Base-by-base conservation (phyloP, 2,329 filamentous ascomycete genomes). In the Nigrospora sphaerica region DNA sequence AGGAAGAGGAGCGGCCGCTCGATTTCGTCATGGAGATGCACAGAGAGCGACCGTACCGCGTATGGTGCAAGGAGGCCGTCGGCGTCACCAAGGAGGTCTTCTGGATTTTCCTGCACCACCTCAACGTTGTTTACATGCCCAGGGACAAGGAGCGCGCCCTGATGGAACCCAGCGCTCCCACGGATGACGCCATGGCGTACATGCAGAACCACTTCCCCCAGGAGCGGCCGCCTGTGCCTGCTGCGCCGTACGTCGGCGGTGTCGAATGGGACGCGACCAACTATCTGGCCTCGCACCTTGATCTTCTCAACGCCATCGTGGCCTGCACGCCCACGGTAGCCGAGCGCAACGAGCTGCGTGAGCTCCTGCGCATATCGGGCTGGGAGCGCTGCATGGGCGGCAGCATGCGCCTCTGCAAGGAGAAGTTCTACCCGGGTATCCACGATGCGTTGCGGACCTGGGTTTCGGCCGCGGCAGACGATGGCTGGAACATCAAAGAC, bases 241-340 rank as follows among this genome's bases (percentile, higher is more conserved):
- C 93, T 14, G 92, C 92, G 6, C 92, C 92, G 1, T 97, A 97
- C 61, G 91, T 97, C 37, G 93, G 93, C 42, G 92, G 93, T 45
- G 93, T 97, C 11, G 93, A 98, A 67, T 97, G 93, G 93, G 93
- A 97, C 62, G 93, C 93, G 3, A 97, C 93, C 11, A 96, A 95
- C 66, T 97, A 97, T 63, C 75, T 97, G 12, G 89, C 92, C 16
- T 88, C 87, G 0, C 92, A 98, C 60, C 76, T 98, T 11, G 93
- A 97, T 60, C 81, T 98, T 12, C 70, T 97, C 57, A 98, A 97
- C 60, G 92, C 89, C 31, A 81, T 97, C 47, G 70, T 97, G 47
- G 88, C 92, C 1, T 92, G 85, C 48, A 78, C 93, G 1, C 85
- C 88, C 1, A 84, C 83, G 0, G 57, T 62, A 2, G 66, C 77